A percentile compares a stretch with the other conserved stretches of the same genome.
Evolutionary conservation across 306 rosid species (phyloP).

Genomic region (Rubus parviflorus): DNA sequence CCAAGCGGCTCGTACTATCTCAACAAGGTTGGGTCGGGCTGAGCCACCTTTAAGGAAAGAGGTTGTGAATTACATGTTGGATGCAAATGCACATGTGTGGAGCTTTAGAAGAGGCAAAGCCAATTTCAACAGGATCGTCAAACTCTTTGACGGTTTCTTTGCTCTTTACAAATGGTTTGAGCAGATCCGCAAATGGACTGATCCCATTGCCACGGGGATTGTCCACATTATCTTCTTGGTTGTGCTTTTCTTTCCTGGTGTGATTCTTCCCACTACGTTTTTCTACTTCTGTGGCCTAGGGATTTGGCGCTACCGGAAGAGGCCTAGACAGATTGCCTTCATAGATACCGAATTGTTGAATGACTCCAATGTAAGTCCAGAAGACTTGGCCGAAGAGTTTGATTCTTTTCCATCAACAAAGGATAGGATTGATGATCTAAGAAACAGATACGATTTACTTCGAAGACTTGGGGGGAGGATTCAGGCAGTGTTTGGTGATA

Average conservation of each 20-base stretch:
- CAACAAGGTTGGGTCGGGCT: constrained; percentile 7
- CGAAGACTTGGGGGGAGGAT: constrained; percentile 31
- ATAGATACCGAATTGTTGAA: constrained; percentile 35
- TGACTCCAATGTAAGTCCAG: constrained; percentile 27
- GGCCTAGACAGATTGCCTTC: constrained; percentile 35
- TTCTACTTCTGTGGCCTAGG: constrained; percentile 7
- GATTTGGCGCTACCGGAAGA: constrained; percentile 5
- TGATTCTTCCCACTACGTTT: constrained; percentile 16
- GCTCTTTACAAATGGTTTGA: constrained; percentile 18
- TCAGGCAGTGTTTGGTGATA: constrained; percentile 24
- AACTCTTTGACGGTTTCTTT: constrained; percentile 11
- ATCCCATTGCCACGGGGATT: neutral
- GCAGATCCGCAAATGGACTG: constrained; percentile 30
- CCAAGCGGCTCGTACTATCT: neutral
- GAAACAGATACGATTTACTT: constrained; percentile 34
- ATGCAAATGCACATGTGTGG: constrained; percentile 31
- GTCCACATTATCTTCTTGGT: neutral
- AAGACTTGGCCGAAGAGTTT: constrained; percentile 56
- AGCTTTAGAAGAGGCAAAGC: constrained; percentile 39
- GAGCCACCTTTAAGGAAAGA: constrained; percentile 31
- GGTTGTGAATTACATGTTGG: constrained; percentile 34
- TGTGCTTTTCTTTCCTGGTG: constrained; percentile 17
- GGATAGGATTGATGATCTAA: constrained; percentile 16
- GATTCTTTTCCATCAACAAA: constrained; percentile 45
- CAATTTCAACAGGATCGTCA: constrained; percentile 32